phyloP scores from a whole-genome alignment of 306 rosid genomes.

The Trifolium pratense region DNA sequence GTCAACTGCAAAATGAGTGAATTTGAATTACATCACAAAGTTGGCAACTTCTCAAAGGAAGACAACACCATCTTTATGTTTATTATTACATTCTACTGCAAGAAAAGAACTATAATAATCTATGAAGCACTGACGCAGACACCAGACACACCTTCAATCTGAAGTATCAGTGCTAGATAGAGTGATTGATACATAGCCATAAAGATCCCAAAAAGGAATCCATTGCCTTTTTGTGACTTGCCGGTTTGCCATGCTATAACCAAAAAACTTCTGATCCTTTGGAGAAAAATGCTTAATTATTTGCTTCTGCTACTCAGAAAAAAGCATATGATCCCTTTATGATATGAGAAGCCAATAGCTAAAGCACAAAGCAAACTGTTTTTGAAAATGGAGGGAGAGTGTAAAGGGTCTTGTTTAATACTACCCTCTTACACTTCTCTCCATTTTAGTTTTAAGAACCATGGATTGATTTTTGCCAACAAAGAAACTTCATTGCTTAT shows the following conservation, averaged over 20 bases:
- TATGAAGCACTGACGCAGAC: neutral
- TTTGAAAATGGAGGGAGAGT: slow-evolving; percentile 38
- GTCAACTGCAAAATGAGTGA: slow-evolving; percentile 50
- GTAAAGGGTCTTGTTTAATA: slow-evolving; percentile 25
- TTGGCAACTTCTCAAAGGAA: slow-evolving; percentile 46
- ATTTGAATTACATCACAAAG: slow-evolving; percentile 36
- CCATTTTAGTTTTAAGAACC: slow-evolving; percentile 52
- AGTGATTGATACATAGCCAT: slow-evolving; percentile 41
- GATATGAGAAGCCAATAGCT: slow-evolving; percentile 52
- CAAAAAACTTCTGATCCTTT: slow-evolving; percentile 43
- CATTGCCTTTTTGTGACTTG: slow-evolving; percentile 92
- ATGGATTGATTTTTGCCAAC: slow-evolving; percentile 55
- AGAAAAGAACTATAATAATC: slow-evolving; percentile 30
- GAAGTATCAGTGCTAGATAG: neutral
- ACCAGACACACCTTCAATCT: neutral
- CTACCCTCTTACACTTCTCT: slow-evolving; percentile 43
- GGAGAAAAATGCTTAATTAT: slow-evolving; percentile 37
- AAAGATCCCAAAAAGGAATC: slow-evolving; percentile 59
- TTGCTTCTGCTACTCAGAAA: slow-evolving; percentile 43
- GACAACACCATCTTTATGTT: slow-evolving; percentile 33
- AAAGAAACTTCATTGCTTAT: slow-evolving; percentile 47
- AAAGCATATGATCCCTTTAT: slow-evolving; percentile 12
- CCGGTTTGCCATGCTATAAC: slow-evolving; percentile 72
- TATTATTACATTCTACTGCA: slow-evolving; percentile 55
- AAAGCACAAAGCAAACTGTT: slow-evolving; percentile 59